Conservation (phyloP, 345 rosid species). For the Angophora floribunda region DNA sequence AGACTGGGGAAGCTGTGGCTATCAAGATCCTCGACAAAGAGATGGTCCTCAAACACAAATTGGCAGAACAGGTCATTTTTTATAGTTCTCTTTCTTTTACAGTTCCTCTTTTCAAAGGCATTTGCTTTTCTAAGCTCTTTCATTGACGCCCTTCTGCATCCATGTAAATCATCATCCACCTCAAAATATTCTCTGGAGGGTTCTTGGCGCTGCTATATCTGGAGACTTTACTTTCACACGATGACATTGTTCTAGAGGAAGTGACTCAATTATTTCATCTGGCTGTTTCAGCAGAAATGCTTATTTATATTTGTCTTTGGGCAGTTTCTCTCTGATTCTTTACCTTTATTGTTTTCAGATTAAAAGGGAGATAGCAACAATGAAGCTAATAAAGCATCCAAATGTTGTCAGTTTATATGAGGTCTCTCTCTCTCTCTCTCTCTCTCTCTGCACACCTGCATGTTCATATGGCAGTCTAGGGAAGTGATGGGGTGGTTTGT, state of each 20-base stretch:
- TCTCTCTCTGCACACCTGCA: neutral
- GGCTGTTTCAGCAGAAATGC: neutral
- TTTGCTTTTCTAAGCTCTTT: neutral
- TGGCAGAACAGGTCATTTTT: slow-evolving; percentile 81
- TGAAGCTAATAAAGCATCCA: slow-evolving; percentile 93
- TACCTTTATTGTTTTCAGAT: slow-evolving; percentile 30
- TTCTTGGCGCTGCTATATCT: neutral
- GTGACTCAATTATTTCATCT: neutral
- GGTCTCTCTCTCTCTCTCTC: slow-evolving; percentile 31
- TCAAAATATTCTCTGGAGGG: neutral
- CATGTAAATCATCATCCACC: neutral
- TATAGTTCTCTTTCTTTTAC: neutral
- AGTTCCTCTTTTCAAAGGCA: neutral
- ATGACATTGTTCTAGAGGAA: neutral
- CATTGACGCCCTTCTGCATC: neutral
- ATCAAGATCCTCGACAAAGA: slow-evolving; percentile 96
- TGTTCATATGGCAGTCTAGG: neutral
- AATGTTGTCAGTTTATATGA: slow-evolving; percentile 80
- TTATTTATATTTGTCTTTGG: neutral
- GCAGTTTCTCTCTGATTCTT: neutral
- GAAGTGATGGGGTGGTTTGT: neutral
- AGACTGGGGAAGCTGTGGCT: slow-evolving; percentile 80
- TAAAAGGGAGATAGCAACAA: slow-evolving; percentile 79
- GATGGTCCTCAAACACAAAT: slow-evolving; percentile 93
- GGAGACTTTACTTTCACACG: neutral